Evolutionary conservation across 768 basidiomycete genomes (phyloP), one percentile per base, ranked within the genome.

Genomic region (Termitomyces bulborhizus): DNA sequence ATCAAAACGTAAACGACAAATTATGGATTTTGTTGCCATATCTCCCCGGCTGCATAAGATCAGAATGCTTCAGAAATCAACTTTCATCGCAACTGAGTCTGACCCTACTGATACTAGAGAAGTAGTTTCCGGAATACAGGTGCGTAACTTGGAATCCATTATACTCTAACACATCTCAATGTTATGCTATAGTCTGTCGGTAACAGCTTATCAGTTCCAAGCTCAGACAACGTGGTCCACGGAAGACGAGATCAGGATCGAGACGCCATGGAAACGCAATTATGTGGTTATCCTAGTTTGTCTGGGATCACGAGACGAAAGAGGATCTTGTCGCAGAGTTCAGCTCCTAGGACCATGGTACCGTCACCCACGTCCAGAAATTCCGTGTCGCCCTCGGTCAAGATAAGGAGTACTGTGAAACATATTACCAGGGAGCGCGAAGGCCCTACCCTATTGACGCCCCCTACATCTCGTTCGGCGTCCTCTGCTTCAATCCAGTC

Each of bases 21-120:
- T 61, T 3, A 16, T 63, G 8, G 60, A 63, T 37, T 59, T 29
- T 43, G 51, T 63, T 37, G 56, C 50, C 7, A 37, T 63, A 13
- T 57, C 58, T 18, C 27, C 18, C n/a, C 37, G n/a, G 26, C 37
- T 36, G 6, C 27, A 49, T 9, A 36, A 36, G 34, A 36, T 24
- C 21, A 16, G 15, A 37, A 21, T 36, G 13, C 34, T 11, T 39
- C 48, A 27, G 16, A 50, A 18, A 13, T 6, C 11, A 6, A 18
- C 11, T 7, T 49, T 16, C 6, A n/a, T 16, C 15, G 21, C 24
- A 39, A 8, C 37, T 6, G 26, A n/a, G 3, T 9, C 26, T 39
- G 49, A 40, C 12, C 16, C 18, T 11, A 27, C 26, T 16, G 26
- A n/a, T 18, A 3, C 12, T 37, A 16, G 26, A 7, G 49, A 12